These are phyloP conservation scores for Piper betle DNA, from an alignment of 164 flowering plant genomes.

Conservation along the genomic window DNA sequence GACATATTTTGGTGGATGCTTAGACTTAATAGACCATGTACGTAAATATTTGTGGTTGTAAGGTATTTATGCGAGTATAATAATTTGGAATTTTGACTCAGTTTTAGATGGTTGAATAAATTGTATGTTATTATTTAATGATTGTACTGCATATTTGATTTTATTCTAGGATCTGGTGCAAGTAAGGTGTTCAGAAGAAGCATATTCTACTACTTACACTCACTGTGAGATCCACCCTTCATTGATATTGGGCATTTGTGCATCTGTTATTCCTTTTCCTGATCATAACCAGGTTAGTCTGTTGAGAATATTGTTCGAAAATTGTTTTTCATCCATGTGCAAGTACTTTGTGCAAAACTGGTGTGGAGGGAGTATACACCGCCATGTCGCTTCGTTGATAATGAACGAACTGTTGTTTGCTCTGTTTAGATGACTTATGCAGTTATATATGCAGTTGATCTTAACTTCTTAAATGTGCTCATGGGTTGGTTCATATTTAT, in stretches of 20 bases:
- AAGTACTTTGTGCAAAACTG: neutral
- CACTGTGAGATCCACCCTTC: conserved; percentile 99
- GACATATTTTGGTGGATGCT: no score
- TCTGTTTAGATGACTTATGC: no score
- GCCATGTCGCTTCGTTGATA: neutral
- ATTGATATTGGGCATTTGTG: conserved; percentile 93
- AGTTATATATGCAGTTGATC: no score
- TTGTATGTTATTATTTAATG: neutral
- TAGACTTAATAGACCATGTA: no score
- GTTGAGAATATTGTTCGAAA: neutral
- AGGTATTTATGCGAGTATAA: no score
- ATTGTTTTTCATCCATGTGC: neutral
- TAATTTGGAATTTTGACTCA: no score
- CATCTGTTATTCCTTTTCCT: conserved; percentile 97
- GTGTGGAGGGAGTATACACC: neutral
- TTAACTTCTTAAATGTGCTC: no score
- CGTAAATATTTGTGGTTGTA: no score
- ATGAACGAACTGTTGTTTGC: no score
- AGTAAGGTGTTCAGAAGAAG: conserved; percentile 78
- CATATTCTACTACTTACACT: conserved; percentile 83
- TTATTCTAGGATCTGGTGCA: conserved; percentile 58
- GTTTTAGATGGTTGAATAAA: no score
- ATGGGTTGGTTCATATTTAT: no score
- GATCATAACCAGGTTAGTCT: conserved; percentile 84
- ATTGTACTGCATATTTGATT: neutral